Evolutionary conservation across 257 asterid species (phyloP), one percentile per base, ranked within the genome.

Genomic region (Linaria vulgaris): DNA sequence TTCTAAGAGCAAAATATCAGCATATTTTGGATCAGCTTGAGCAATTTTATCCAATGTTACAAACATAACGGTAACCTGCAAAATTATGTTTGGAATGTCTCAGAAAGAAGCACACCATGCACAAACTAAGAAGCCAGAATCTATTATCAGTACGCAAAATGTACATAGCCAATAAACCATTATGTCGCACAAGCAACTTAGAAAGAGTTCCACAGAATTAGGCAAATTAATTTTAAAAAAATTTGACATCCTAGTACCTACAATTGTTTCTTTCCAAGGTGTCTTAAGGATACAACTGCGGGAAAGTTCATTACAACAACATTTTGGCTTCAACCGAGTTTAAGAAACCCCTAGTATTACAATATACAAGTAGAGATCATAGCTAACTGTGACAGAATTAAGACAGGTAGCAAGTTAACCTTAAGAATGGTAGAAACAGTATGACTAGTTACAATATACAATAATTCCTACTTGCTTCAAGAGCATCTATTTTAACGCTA

Each of bases 41-140:
- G 96, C 83, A 77, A 94, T 80, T 79, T 85, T 94, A 70, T 94
- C 97, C 87, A 90, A 69, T 61, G 97, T 94, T 71, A 85, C 96
- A 77, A 94, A 94, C 99, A 94, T 94, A 74, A 90, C 82, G 13
- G 94, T 85, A 34, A 94, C 96, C 99, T 94, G 88, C 67, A 70
- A 76, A 79, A 63, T 34, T 54, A 71, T 74, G 61, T 59, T 66
- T 34, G 41, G 41, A 66, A 66, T 54, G 76, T 65, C 65, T 34
- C 65, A 61, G 43, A 56, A 46, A 56, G 6, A n/a, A 41, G 44
- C 60, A 61, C 37, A 53, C 34, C 34, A 27, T 27, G 34, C 34
- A 27, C 34, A 2, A 27, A 27, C 34, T 27, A 27, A 2, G 55
- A 53, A n/a, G n/a, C n/a, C 14, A 15, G 46, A 24, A 48, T 46